Percentiles rank a stretch among this genome's conserved stretches.
These are phyloP conservation scores for Podila clonocystis DNA, from an alignment of 192 early-diverging fungal species.

Conservation along the genomic window DNA sequence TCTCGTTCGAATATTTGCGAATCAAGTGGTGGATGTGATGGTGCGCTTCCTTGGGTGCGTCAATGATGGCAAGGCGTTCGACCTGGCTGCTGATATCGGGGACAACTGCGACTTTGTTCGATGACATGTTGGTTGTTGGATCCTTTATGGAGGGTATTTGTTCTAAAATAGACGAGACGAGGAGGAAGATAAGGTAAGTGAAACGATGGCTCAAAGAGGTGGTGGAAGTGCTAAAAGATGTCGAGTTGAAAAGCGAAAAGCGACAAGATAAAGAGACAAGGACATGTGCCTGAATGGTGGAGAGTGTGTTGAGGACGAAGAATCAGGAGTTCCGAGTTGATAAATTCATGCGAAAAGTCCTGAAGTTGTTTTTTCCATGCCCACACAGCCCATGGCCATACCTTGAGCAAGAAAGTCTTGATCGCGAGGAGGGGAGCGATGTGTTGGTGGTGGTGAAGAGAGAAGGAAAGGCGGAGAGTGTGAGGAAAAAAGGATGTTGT, in stretches of 20 bases:
- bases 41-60: not conserved
- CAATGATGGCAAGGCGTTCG: slow-evolving; percentile 11
- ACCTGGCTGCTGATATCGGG: slow-evolving; percentile 18
- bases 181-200: no score
- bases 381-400: no score
- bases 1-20: slow-evolving; percentile 26
- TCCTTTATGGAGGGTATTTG: not conserved
- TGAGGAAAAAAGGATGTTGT: not conserved
- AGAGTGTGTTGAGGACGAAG: no score
- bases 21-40: slow-evolving; percentile 24
- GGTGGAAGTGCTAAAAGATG: no score
- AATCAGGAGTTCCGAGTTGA: no score
- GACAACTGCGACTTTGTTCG: not conserved
- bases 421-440: not conserved
- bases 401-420: not conserved
- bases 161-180: slow-evolving; percentile 9
- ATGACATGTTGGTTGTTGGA: not conserved
- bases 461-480: not conserved
- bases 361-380: no score
- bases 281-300: no score
- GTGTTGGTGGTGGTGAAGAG: not conserved
- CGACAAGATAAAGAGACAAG: no score
- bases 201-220: no score
- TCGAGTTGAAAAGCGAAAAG: no score
- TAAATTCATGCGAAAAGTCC: no score